Percentiles rank a stretch among this genome's conserved stretches.
These are phyloP conservation scores for Malassezia restricta DNA, from an alignment of 1,284 basidiomycete species.

Conservation along the genomic window DNA sequence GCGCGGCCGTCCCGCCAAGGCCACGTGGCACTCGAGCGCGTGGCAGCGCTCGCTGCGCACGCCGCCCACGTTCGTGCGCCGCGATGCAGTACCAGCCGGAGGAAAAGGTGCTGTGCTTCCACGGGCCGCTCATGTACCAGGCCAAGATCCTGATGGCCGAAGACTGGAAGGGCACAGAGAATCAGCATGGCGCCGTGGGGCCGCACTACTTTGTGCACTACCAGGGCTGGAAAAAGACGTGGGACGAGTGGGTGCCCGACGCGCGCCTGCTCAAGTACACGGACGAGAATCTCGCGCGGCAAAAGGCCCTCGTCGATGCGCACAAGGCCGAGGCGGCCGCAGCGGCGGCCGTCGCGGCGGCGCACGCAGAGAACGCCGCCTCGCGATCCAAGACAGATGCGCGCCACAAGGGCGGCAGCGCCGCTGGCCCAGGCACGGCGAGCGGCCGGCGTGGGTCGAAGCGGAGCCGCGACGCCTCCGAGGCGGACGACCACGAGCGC, in stretches of 20 bases:
- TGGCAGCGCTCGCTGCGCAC: too few species aligned
- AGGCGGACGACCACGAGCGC: constrained; percentile 53
- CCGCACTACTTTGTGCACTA: constrained; percentile 93
- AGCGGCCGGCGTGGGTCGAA: constrained; percentile 18
- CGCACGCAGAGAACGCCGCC: neutral
- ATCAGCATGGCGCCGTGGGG: constrained; percentile 56
- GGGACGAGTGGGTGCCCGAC: constrained; percentile 96
- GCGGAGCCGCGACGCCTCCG: constrained; percentile 13
- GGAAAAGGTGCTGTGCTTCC: constrained; percentile 82
- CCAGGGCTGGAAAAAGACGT: constrained; percentile 99
- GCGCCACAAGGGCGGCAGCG: neutral
- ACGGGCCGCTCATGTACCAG: constrained; percentile 85
- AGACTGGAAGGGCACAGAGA: constrained; percentile 60
- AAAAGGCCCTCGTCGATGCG: constrained; percentile 50
- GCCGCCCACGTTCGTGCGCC: too few species aligned
- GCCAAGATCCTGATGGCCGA: constrained; percentile 80
- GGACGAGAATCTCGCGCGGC: constrained; percentile 68
- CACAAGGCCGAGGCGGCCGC: constrained; percentile 39
- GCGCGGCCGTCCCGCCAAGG: neutral
- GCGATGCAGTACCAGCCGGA: constrained; percentile 50
- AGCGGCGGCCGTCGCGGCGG: constrained; percentile 20
- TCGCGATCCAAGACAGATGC: neutral
- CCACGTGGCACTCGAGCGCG: too few species aligned
- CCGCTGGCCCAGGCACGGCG: constrained; percentile 18
- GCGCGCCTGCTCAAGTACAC: constrained; percentile 72